Evolutionary conservation across 768 basidiomycete genomes (phyloP).

Genomic region (Sistotremastrum niveocremeum): DNA sequence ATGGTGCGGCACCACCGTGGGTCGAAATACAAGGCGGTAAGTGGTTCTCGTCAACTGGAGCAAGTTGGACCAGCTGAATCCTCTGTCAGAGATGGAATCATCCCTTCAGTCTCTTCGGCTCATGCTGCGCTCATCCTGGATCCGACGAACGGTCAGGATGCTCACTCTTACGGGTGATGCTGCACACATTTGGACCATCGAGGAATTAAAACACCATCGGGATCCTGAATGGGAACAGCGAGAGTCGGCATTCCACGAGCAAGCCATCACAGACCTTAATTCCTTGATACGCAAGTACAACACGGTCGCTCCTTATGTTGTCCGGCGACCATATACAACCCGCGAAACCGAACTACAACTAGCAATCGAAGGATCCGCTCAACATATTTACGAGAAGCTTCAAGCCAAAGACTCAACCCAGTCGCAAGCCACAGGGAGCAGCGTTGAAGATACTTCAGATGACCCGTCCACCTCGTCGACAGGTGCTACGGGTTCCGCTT

Average conservation of each 20-base stretch:
- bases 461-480: no score
- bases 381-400: no score
- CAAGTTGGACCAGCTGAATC: not conserved
- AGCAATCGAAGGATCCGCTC: no score
- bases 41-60: slow-evolving; percentile 8
- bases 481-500: no score
- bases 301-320: slow-evolving; percentile 62
- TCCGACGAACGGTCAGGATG: slow-evolving; percentile 56
- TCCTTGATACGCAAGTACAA: slow-evolving; percentile 69
- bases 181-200: slow-evolving; percentile 18
- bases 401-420: no score
- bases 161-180: slow-evolving; percentile 32
- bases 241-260: slow-evolving; percentile 54
- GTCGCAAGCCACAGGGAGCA: no score
- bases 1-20: slow-evolving; percentile 80
- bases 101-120: slow-evolving; percentile 49
- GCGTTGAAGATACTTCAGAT: no score
- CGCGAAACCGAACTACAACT: slow-evolving; percentile 38
- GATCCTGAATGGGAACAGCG: slow-evolving; percentile 60
- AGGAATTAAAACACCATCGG: slow-evolving; percentile 31
- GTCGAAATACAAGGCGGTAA: slow-evolving; percentile 64
- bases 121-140: slow-evolving; percentile 54
- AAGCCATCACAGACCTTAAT: slow-evolving; percentile 60
- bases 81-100: slow-evolving; percentile 45
- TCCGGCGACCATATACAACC: slow-evolving; percentile 49